phyloP scores from a whole-genome alignment of 208 protist genomes.

The Porcisia deanei region DNA sequence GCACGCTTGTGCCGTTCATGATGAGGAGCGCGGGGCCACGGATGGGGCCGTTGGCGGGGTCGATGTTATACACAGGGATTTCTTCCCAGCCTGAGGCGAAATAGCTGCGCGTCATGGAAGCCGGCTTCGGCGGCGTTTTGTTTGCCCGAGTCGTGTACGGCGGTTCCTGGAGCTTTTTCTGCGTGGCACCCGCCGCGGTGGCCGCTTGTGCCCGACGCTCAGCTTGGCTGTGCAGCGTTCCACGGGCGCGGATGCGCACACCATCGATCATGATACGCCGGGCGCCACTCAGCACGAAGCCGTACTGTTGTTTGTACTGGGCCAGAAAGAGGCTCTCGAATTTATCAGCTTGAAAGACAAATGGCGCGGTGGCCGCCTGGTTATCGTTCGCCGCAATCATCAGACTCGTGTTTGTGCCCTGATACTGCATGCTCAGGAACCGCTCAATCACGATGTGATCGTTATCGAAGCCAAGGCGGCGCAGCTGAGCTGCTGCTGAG shows the following conservation, averaged over 20 bases:
- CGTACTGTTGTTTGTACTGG: conserved; percentile 91
- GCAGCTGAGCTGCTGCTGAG: conserved; percentile 32
- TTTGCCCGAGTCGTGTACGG: conserved; percentile 37
- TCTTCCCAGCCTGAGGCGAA: conserved; percentile 48
- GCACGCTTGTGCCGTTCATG: conserved; percentile 88
- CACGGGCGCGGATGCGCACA: conserved; percentile 82
- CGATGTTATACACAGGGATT: conserved; percentile 67
- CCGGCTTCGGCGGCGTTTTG: conserved; percentile 28
- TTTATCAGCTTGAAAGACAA: conserved; percentile 15
- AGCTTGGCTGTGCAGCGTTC: conserved; percentile 29
- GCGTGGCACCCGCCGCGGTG: conserved; percentile 18
- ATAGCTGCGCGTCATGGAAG: conserved; percentile 36
- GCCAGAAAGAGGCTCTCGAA: conserved; percentile 68
- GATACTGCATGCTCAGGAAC: conserved; percentile 91
- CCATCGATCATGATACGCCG: conserved; percentile 92
- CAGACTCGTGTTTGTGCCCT: conserved; percentile 92
- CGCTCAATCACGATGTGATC: conserved; percentile 53
- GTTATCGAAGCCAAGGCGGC: conserved; percentile 41
- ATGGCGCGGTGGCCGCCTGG: background rate
- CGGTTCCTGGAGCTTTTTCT: conserved; percentile 20
- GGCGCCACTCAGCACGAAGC: conserved; percentile 78
- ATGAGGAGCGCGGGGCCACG: conserved; percentile 92
- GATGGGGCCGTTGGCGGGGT: conserved; percentile 49
- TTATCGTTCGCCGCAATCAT: conserved; percentile 67
- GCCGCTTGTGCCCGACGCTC: conserved; percentile 20